Conservation (phyloP, 257 asterid genomes). For the Lycium barbarum region DNA sequence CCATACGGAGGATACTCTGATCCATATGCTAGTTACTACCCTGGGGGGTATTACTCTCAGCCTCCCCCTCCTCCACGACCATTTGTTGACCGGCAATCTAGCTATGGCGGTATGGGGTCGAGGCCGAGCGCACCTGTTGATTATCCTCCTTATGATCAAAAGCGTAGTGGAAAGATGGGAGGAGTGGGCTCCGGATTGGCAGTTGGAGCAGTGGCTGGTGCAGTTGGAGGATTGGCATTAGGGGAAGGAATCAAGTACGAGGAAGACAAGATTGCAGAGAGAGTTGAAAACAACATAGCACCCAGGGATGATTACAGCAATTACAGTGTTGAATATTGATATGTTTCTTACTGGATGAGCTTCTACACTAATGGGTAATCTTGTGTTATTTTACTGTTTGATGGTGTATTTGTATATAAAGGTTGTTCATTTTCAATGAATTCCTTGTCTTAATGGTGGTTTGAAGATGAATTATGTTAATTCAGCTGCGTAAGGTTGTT, state of each 20-base stretch:
- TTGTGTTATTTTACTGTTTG: neutral
- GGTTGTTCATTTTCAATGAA: neutral
- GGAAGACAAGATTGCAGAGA: slow-evolving; percentile 64
- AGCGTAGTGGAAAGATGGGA: slow-evolving; percentile 60
- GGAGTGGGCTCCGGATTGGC: slow-evolving; percentile 65
- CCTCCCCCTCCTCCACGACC: slow-evolving; percentile 61
- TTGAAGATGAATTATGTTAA: neutral
- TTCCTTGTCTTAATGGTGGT: neutral
- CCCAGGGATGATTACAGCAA: slow-evolving; percentile 65
- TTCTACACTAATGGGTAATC: slow-evolving; percentile 26
- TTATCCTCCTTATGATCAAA: slow-evolving; percentile 70
- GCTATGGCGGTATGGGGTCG: slow-evolving; percentile 62
- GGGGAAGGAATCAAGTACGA: slow-evolving; percentile 69
- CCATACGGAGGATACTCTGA: slow-evolving; percentile 52
- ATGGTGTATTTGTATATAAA: slow-evolving; percentile 21
- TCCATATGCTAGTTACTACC: slow-evolving; percentile 59
- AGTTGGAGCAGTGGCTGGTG: slow-evolving; percentile 70
- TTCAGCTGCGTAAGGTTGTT: slow-evolving; percentile 3
- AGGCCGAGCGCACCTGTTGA: slow-evolving; percentile 94
- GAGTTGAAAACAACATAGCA: slow-evolving; percentile 53
- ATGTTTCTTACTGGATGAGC: neutral
- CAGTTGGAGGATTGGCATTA: slow-evolving; percentile 73
- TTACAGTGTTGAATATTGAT: slow-evolving; percentile 59
- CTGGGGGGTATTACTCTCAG: slow-evolving; percentile 63
- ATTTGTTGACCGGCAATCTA: slow-evolving; percentile 52